These are phyloP conservation scores for Lomentospora prolificans DNA, from an alignment of 2,329 filamentous ascomycete genomes.

Conservation along the genomic window DNA sequence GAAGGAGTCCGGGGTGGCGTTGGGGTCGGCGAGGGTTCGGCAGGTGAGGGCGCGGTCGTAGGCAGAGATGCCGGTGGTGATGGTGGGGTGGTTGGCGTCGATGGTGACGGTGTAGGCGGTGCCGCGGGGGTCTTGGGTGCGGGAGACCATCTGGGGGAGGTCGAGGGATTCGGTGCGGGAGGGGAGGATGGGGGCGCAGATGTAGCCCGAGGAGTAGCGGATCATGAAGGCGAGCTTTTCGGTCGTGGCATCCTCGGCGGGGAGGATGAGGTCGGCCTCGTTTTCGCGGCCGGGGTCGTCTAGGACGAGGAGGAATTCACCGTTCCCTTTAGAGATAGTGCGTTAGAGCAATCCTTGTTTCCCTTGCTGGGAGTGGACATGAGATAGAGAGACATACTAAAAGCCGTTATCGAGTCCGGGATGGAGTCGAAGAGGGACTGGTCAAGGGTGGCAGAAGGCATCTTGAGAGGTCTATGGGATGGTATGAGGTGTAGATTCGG, in stretches of 20 bases:
- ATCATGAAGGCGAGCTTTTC: constrained; percentile 95
- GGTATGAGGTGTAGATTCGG: background rate
- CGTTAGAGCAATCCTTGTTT: constrained; percentile 9
- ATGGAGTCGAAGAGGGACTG: constrained; percentile 52
- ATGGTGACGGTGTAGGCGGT: constrained; percentile 92
- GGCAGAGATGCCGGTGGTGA: constrained; percentile 85
- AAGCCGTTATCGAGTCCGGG: constrained; percentile 53
- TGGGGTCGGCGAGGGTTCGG: constrained; percentile 61
- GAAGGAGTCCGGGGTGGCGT: constrained; percentile 50
- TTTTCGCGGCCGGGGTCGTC: constrained; percentile 91
- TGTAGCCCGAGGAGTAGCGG: constrained; percentile 78
- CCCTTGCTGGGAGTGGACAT: background rate
- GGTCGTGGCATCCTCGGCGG: constrained; percentile 72
- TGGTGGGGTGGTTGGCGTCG: constrained; percentile 62
- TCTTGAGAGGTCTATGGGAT: constrained; percentile 17
- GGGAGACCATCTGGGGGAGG: constrained; percentile 79
- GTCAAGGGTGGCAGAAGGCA: constrained; percentile 42
- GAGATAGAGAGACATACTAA: constrained; percentile 38
- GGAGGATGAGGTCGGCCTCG: constrained; percentile 95
- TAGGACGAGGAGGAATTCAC: constrained; percentile 92
- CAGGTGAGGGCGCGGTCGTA: constrained; percentile 79
- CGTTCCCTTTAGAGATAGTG: constrained; percentile 58
- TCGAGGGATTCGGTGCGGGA: constrained; percentile 58
- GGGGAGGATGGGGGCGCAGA: constrained; percentile 77
- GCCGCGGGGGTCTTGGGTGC: constrained; percentile 69